A percentile compares a stretch with the other conserved stretches of the same genome.
phyloP scores from a whole-genome alignment of 306 rosid species.

The Oemleria cerasiformis region DNA sequence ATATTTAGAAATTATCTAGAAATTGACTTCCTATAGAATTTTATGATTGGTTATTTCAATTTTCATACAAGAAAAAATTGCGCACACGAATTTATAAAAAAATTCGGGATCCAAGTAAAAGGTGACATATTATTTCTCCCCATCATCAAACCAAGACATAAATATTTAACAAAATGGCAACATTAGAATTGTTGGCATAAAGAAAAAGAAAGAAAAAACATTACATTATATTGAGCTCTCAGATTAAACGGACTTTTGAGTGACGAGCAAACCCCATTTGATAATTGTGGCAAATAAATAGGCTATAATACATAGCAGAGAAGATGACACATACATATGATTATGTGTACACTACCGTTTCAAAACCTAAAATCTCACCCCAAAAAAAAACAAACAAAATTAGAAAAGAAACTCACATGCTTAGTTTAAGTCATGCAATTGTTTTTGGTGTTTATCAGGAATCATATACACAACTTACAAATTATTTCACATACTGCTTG shows the following conservation, averaged over 20 bases:
- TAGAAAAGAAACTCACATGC: not conserved
- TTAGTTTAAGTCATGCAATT: slow-evolving; percentile 16
- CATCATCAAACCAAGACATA: too few relatives aligned
- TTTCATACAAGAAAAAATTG: too few relatives aligned
- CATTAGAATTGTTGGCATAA: too few relatives aligned
- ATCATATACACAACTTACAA: slow-evolving; percentile 24
- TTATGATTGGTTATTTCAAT: too few relatives aligned
- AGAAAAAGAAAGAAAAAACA: not conserved
- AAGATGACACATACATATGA: not conserved
- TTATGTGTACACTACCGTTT: slow-evolving; percentile 30
- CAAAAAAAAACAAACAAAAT: slow-evolving; percentile 10
- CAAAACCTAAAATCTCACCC: slow-evolving; percentile 12
- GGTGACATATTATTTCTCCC: too few relatives aligned
- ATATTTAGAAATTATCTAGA: too few relatives aligned
- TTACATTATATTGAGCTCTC: slow-evolving; percentile 12
- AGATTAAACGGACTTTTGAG: not conserved
- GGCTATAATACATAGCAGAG: slow-evolving; percentile 2
- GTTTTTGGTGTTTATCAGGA: slow-evolving; percentile 19
- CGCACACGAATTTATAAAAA: too few relatives aligned
- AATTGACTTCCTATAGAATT: too few relatives aligned
- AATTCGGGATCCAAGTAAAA: too few relatives aligned
- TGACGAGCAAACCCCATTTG: not conserved
- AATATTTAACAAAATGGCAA: too few relatives aligned
- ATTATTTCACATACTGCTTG: slow-evolving; percentile 24
- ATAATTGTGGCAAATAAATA: not conserved